These are phyloP conservation scores for Coccomyxa sp. DNA, from an alignment of 139 green algal genomes.

Conservation along the genomic window DNA sequence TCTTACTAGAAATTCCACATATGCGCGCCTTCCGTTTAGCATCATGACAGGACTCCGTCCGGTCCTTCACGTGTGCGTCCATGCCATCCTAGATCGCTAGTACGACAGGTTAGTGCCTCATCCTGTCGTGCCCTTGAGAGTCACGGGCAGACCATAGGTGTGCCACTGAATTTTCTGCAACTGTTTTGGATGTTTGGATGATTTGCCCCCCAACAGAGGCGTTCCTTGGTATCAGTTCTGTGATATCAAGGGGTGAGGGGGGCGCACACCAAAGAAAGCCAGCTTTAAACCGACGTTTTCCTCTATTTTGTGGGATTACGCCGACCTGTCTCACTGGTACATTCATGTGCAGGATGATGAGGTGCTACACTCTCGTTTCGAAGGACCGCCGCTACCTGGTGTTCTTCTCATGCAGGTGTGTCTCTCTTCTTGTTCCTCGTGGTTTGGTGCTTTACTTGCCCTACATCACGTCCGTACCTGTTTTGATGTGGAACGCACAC, in stretches of 20 bases:
- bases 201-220: not conserved
- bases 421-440: no score
- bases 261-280: slow-evolving; percentile 2
- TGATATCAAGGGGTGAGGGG: not conserved
- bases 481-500: slow-evolving; percentile 17
- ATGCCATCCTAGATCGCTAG: no score
- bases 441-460: no score
- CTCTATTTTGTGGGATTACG: not conserved
- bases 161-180: no score
- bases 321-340: slow-evolving; percentile 33
- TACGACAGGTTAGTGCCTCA: no score
- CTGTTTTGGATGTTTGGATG: no score
- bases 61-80: no score
- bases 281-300: slow-evolving; percentile 13
- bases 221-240: not conserved
- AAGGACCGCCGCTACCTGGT: not conserved
- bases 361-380: not conserved
- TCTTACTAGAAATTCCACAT: no score
- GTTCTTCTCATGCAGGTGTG: not conserved
- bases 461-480: not conserved
- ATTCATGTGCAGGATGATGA: not conserved
- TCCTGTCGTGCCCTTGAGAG: no score
- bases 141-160: no score
- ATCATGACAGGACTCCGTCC: no score
- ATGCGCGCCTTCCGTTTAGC: no score